Base-by-base conservation (phyloP, 306 rosid genomes). In the Adenanthera pavonina region DNA sequence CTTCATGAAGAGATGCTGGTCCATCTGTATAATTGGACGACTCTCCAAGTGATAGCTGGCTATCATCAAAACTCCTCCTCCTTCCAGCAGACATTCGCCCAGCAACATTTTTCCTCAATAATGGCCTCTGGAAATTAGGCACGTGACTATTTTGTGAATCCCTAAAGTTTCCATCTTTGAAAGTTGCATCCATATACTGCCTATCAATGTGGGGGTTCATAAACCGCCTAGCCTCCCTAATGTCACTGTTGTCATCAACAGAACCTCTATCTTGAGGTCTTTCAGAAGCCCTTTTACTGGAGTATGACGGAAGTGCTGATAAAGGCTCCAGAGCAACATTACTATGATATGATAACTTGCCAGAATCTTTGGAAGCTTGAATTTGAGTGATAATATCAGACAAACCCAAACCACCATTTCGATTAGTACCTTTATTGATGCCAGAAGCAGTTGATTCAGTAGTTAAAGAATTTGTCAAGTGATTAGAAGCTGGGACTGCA, bases 41-140 rank as follows among this genome's bases (percentile, higher is more conserved):
- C 80, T 93, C 99, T 80, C 97, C 97, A 53, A 89, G 80, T 53
- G 93, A 81, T 44, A 93, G 89, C 85, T 93, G 97, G 88, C 92
- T 94, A 34, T 96, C 98, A 85, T 96, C 98, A 64, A 96, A 94
- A 86, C 99, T 96, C 87, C 97, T 92, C 88, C 97, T 88, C 90
- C 96, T 90, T 69, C 94, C 92, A 70, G 92, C 94, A 81, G 98
- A 89, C 89, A 92, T 85, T 69, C 97, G 88, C 72, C 98, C 99
- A 83, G 92, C 71, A 25, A 77, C 90, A 80, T 96, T 88, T 88
- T 93, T 96, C 86, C 99, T 93, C 79, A 94, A 82, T 12, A 96
- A 89, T 0, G 99, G 99, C 85, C 98, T 89, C 87, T 96, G 98
- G 76, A 96, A 96, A 90, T 96, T 96, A 80, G 99, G 99, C 56